Conservation (phyloP, 2,329 filamentous ascomycete species). For the Sporothrix luriei region DNA sequence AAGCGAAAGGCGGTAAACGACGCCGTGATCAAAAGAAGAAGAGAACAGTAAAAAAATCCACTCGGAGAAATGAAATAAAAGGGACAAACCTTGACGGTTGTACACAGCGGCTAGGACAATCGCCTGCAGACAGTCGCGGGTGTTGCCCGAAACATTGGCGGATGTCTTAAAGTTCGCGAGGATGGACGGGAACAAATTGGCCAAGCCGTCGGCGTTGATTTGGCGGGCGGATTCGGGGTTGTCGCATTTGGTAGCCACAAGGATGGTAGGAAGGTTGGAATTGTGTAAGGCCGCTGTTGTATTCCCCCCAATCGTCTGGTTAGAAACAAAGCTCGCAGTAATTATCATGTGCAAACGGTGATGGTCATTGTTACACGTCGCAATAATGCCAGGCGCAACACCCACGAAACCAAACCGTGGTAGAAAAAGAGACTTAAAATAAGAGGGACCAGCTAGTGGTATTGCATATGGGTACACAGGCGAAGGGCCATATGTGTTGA, state of each 20-base stretch:
- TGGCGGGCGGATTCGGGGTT: constrained; percentile 69
- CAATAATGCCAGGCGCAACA: neutral
- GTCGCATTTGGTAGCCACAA: constrained; percentile 91
- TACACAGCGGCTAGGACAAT: constrained; percentile 73
- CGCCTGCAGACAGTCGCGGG: constrained; percentile 73
- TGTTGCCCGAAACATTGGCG: constrained; percentile 67
- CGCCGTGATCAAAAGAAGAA: neutral
- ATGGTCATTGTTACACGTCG: neutral
- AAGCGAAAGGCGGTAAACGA: neutral
- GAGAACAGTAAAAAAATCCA: neutral
- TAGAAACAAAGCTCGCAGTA: constrained; percentile 18
- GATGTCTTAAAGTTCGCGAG: constrained; percentile 76
- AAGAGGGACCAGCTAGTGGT: neutral
- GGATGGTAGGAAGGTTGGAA: constrained; percentile 71
- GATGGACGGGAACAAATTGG: constrained; percentile 66
- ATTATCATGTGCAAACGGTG: neutral
- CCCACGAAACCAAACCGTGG: neutral
- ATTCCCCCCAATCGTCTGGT: constrained; percentile 28
- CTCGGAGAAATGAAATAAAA: too few species aligned
- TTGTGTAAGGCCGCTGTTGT: constrained; percentile 70
- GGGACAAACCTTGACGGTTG: constrained; percentile 66
- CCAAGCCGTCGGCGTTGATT: constrained; percentile 68
- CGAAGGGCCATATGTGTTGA: neutral
- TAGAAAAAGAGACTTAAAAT: neutral
- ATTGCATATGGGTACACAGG: neutral